Percentiles rank a stretch among this genome's conserved stretches.
phyloP scores from a whole-genome alignment of 2,329 filamentous ascomycete species.

The Scleromitrula shiraiana region DNA sequence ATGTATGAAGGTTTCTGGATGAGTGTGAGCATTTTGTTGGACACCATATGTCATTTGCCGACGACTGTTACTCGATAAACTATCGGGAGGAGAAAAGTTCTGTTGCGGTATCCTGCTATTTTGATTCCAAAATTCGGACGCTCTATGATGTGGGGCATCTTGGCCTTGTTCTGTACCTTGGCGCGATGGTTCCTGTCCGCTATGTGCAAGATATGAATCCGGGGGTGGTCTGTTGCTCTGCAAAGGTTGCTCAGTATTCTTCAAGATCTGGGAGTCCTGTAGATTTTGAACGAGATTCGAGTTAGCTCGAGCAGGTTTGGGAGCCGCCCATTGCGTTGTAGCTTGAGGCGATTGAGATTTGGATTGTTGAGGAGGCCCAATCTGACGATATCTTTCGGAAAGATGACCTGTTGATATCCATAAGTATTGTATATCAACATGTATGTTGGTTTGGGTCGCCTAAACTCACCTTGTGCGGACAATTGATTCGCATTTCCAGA shows the following conservation, averaged over 20 bases:
- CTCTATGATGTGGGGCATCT: not conserved
- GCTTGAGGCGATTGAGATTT: slow-evolving; percentile 7
- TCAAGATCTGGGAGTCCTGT: slow-evolving; percentile 2
- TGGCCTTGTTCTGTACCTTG: slow-evolving; percentile 1
- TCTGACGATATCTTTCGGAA: slow-evolving; percentile 7
- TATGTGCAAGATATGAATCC: slow-evolving; percentile 2
- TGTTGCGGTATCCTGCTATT: slow-evolving; percentile 5
- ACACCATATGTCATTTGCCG: slow-evolving; percentile 6
- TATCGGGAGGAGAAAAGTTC: slow-evolving; percentile 7
- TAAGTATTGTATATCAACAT: not conserved
- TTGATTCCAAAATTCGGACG: slow-evolving; percentile 2
- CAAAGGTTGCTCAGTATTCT: not conserved
- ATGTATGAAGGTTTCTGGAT: slow-evolving; percentile 1
- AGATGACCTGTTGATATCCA: slow-evolving; percentile 1
- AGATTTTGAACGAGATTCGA: slow-evolving; percentile 8
- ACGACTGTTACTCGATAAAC: slow-evolving; percentile 7
- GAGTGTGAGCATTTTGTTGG: slow-evolving; percentile 2
- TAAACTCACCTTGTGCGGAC: slow-evolving; percentile 3
- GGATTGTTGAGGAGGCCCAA: not conserved
- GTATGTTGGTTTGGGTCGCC: too few species aligned
- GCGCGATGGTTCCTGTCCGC: slow-evolving; percentile 1
- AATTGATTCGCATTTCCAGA: not conserved
- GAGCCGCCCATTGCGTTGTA: slow-evolving; percentile 8
- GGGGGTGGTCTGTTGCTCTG: not conserved
- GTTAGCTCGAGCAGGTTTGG: slow-evolving; percentile 6